Conservation (phyloP, 2,329 filamentous ascomycete genomes). For the Aspergillus sp. region DNA sequence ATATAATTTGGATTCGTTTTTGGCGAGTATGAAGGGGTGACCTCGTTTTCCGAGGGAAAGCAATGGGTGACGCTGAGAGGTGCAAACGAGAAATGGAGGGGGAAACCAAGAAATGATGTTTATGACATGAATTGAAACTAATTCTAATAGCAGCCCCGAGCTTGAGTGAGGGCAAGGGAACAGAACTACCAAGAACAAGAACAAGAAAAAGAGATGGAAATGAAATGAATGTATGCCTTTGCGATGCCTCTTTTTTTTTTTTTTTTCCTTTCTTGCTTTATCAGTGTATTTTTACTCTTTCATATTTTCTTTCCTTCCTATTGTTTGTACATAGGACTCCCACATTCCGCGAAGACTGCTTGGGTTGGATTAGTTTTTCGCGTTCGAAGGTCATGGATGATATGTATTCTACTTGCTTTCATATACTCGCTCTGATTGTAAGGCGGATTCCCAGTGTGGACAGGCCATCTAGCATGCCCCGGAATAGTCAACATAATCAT, state of each 20-base stretch:
- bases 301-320: too few species aligned
- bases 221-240: not conserved
- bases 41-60: not conserved
- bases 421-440: too few species aligned
- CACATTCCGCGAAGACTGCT: too few species aligned
- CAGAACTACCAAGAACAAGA: not conserved
- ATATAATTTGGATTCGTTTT: constrained; percentile 90
- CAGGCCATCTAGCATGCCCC: too few species aligned
- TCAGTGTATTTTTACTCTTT: not conserved
- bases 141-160: not conserved
- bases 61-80: too few species aligned
- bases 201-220: not conserved
- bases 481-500: too few species aligned
- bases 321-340: too few species aligned
- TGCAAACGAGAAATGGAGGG: not conserved
- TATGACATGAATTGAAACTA: too few species aligned
- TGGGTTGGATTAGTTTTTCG: not conserved
- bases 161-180: not conserved
- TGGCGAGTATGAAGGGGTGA: constrained; percentile 77
- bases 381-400: not conserved
- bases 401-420: not conserved
- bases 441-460: too few species aligned
- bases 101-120: too few species aligned
- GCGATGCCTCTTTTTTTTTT: not conserved
- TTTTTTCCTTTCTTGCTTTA: not conserved